Evolutionary conservation across 345 rosid genomes (phyloP), one percentile per base, ranked within the genome.

Genomic region (Citrus glauca): DNA sequence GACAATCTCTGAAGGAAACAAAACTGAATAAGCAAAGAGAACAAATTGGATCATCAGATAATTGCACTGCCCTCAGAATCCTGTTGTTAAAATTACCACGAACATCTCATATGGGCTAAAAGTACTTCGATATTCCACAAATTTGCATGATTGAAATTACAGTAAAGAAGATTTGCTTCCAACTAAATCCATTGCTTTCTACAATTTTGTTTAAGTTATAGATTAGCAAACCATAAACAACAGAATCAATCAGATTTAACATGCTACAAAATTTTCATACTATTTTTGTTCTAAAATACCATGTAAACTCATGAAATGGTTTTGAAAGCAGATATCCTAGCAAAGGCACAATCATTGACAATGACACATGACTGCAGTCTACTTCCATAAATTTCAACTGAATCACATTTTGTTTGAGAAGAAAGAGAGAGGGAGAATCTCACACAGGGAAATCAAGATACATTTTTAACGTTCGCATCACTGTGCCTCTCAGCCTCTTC

Each of bases 1-100:
- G 85, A 80, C 22, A 72, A 66, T 40, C 79, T 78, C 86, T 84
- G 86, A 48, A 66, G 71, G 24, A 72, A 53, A 80, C n/a, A 72
- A 68, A 70, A 27, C 59, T 38, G 28, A 27, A 79, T 67, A 32
- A 73, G 56, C 63, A 66, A 33, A 37, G 20, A 35, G 19, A 62
- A 45, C 10, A 74, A 48, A 19, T 28, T 20, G 16, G 6, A 22
- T 27, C 28, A 64, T 16, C 27, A 72, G 42, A 56, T 56, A 57
- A 56, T 56, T 72, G 22, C 63, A 72, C 7, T 32, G n/a, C 19
- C 35, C 32, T 22, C 17, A 28, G 61, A 42, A 69, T 22, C 32
- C 27, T 14, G 28, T 40, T 14, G 28, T 22, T 14, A 62, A 40
- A n/a, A 4, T 9, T 2, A 53, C 71, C 42, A 68, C 11, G 30